phyloP scores from a whole-genome alignment of 1,139 yeast genomes.

The Suhomyces chickasaworum region DNA sequence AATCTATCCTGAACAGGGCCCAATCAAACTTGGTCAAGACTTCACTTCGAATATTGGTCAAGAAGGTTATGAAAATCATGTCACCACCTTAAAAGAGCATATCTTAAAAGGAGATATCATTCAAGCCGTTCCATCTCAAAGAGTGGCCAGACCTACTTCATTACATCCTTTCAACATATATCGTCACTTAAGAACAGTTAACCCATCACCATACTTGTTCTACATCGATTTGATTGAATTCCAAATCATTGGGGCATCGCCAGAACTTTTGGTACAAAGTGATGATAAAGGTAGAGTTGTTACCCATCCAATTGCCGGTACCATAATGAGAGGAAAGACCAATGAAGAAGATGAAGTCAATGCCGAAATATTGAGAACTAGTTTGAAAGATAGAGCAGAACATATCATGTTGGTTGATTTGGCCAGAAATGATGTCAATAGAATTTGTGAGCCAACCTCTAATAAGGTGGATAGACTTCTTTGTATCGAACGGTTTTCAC shows the following conservation, averaged over 20 bases:
- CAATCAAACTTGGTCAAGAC: constrained; percentile 62
- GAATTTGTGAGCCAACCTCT: constrained; percentile 86
- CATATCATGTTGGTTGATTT: constrained; percentile 97
- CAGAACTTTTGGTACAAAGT: constrained; percentile 85
- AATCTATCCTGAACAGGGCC: constrained; percentile 61
- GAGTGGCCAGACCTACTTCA: constrained; percentile 92
- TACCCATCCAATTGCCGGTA: constrained; percentile 98
- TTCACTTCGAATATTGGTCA: constrained; percentile 90
- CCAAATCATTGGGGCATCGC: constrained; percentile 96
- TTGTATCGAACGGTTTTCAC: constrained; percentile 93
- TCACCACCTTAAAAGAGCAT: constrained; percentile 70
- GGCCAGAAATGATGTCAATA: constrained; percentile 92
- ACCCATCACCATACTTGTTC: constrained; percentile 95
- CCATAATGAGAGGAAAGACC: constrained; percentile 86
- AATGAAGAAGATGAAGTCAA: constrained; percentile 86
- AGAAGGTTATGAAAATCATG: constrained; percentile 87
- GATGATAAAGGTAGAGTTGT: constrained; percentile 72
- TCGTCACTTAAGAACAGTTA: constrained; percentile 90
- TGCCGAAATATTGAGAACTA: constrained; percentile 72
- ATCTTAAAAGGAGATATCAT: constrained; percentile 89
- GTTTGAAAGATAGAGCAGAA: constrained; percentile 92
- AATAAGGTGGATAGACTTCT: constrained; percentile 86
- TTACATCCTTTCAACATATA: constrained; percentile 95
- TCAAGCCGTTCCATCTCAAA: constrained; percentile 97
- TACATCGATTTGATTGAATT: constrained; percentile 89